Evolutionary conservation across 805 yeast species (phyloP).

Genomic region (Cyberlindnera sargentensis): DNA sequence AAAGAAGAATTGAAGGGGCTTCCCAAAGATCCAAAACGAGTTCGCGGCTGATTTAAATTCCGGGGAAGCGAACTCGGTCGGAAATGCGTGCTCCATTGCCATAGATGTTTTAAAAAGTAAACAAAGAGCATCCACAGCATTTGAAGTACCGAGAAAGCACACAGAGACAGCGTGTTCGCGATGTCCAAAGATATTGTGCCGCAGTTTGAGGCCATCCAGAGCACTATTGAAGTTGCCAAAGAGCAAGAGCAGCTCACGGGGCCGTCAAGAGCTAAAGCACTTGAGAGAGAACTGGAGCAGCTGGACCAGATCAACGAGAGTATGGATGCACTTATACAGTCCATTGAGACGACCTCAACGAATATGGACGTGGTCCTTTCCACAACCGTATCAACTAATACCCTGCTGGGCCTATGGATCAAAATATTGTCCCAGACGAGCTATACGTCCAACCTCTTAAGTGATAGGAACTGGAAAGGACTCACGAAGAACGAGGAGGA

Average conservation of each 20-base stretch:
- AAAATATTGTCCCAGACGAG: conserved; percentile 56
- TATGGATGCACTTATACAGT: conserved; percentile 17
- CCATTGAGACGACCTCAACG: conserved; percentile 15
- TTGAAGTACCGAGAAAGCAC: not conserved
- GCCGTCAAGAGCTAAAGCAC: conserved; percentile 13
- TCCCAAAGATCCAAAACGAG: too few species aligned
- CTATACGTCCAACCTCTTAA: conserved; percentile 42
- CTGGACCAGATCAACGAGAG: conserved; percentile 14
- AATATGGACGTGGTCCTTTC: conserved; percentile 13
- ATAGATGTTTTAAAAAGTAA: not conserved
- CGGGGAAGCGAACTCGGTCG: too few species aligned
- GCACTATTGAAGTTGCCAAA: conserved; percentile 6
- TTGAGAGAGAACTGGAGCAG: conserved; percentile 20
- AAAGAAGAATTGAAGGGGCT: too few species aligned
- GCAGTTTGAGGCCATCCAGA: not conserved
- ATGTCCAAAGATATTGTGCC: conserved; percentile 13
- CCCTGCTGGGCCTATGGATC: conserved; percentile 52
- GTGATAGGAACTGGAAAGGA: conserved; percentile 36
- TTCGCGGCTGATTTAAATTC: too few species aligned
- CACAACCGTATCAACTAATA: conserved; percentile 41
- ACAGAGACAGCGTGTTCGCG: not conserved
- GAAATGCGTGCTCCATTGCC: too few species aligned
- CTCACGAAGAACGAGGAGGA: conserved; percentile 18
- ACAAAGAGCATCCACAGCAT: not conserved
- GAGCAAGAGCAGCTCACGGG: conserved; percentile 13